Percentiles rank a stretch among this genome's conserved stretches.
Evolutionary conservation across 208 protist species (phyloP).

Genomic region (Tritrichomonas foetus): DNA sequence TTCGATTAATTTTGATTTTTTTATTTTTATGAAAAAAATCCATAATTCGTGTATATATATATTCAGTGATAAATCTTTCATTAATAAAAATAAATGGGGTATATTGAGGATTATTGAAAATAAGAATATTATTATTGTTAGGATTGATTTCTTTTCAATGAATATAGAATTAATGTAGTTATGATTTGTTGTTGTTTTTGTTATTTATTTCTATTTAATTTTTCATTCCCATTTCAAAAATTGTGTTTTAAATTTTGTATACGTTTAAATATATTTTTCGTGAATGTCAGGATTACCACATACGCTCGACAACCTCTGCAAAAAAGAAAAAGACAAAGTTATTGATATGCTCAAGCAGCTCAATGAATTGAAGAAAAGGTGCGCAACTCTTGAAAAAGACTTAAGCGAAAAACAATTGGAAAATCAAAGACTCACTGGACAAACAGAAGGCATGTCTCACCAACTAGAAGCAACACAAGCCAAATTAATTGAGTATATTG

Average conservation of each 20-base stretch:
- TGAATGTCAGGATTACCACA: not conserved
- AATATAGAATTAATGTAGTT: not conserved
- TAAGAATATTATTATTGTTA: too few relatives aligned
- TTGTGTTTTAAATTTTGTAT: not conserved
- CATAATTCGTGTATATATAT: not conserved
- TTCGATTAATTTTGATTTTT: not conserved
- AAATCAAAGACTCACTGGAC: not conserved
- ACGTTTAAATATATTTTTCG: not conserved
- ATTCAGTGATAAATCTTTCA: not conserved
- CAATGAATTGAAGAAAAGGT: not conserved
- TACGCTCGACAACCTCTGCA: conserved; percentile 14
- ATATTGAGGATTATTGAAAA: too few relatives aligned
- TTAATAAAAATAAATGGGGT: too few relatives aligned
- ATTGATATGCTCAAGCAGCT: not conserved
- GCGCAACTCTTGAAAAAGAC: not conserved
- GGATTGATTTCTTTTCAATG: not conserved
- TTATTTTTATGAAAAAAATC: not conserved
- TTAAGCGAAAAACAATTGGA: not conserved
- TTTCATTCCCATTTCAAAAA: not conserved
- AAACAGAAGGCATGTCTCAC: not conserved
- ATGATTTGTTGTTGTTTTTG: not conserved
- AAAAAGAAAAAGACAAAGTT: not conserved
- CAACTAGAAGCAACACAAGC: not conserved
- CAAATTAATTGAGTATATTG: not conserved
- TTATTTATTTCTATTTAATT: not conserved